phyloP scores from a whole-genome alignment of 257 asterid genomes.

The Solanum arcanum region DNA sequence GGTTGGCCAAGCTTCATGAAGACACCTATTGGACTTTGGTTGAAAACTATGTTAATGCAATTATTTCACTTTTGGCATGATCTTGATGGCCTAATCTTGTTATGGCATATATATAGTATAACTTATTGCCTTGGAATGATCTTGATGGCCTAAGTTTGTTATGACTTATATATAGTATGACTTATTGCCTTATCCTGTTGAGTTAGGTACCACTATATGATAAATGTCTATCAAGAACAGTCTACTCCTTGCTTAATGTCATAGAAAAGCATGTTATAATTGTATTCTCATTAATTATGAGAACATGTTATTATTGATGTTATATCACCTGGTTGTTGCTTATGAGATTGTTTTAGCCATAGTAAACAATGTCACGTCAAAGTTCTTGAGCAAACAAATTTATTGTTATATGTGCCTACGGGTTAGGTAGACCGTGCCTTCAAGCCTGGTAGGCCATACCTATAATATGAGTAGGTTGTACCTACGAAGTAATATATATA shows the following conservation, averaged over 20 bases:
- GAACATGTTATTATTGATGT: not conserved
- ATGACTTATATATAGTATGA: too few species aligned
- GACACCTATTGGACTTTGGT: not conserved
- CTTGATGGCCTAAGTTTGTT: not conserved
- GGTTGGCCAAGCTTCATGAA: not conserved
- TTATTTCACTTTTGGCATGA: not conserved
- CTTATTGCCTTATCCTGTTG: not conserved
- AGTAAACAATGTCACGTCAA: not conserved
- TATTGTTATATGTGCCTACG: not conserved
- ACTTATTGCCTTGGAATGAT: not conserved
- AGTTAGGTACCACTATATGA: not conserved
- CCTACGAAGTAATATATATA: not conserved
- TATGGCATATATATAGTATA: not conserved
- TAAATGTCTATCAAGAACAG: not conserved
- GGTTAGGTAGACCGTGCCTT: not conserved
- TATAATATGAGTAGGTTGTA: not conserved
- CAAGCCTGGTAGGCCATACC: not conserved
- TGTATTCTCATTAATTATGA: too few species aligned
- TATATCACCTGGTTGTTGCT: not conserved
- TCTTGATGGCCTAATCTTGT: not conserved
- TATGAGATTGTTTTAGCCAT: not conserved
- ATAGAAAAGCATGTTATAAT: too few species aligned
- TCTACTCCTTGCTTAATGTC: not conserved
- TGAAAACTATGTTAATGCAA: not conserved
- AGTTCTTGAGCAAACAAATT: not conserved